Base-by-base conservation (phyloP, 2,329 filamentous ascomycete species). In the Cryphonectria radicalis region DNA sequence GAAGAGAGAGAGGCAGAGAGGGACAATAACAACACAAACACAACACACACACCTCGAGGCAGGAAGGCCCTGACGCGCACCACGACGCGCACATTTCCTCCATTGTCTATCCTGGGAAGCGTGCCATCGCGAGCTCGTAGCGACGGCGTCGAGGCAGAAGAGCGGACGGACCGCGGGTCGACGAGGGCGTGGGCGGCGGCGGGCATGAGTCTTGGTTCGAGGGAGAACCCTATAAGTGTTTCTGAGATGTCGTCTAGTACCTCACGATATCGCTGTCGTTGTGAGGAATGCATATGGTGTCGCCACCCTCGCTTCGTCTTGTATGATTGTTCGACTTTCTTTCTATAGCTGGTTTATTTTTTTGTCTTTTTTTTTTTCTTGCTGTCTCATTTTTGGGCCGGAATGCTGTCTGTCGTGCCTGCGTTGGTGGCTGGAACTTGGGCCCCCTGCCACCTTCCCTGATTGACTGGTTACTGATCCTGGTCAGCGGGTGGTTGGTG, bases 1-100 rank as follows among this genome's bases (percentile, higher is more conserved):
- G 4, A 4, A 35, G 25, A 22, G 55, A 28, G 14, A 59, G 53
- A 17, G 17, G 25, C 53, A 11, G 53, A n/a, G 19, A 17, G 25
- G 25, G 57, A 17, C 25, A 60, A 14, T 2, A 11, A 28, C 7
- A 8, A 28, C n/a, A 42, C 59, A 28, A 11, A 13, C 25, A 28
- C n/a, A 63, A 32, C 32, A 40, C 5, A 42, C 50, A 35, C 19
- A 94, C 93, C 93, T 89, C 93, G 84, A 64, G 90, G 91, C 72
- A 96, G 84, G 83, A 95, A 95, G 0, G 89, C 92, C 77, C 93
- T 86, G 70, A 95, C 93, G 79, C 93, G 87, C 72, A 96, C 93
- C 42, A 95, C 93, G 40, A 96, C 93, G 76, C 90, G 88, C 72
- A 96, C 93, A 81, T 96, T 96, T 70, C 92, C 92, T 73, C 90